phyloP scores from a whole-genome alignment of 495 filamentous ascomycete genomes.

The Podospora sp. region DNA sequence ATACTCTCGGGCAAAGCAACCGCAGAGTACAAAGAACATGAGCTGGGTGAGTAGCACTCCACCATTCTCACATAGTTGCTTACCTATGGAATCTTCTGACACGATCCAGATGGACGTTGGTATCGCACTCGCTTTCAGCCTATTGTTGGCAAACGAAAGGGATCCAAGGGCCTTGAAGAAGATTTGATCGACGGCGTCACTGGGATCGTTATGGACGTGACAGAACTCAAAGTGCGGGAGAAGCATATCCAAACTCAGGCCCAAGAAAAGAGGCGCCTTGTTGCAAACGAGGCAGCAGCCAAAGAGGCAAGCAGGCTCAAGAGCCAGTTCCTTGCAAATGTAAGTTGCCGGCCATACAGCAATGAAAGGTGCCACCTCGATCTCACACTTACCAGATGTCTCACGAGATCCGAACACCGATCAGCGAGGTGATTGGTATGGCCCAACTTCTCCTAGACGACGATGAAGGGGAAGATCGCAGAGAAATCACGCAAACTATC shows the following conservation, averaged over 20 bases:
- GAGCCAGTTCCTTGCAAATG: constrained; percentile 67
- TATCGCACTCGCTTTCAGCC: constrained; percentile 68
- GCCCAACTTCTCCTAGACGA: constrained; percentile 70
- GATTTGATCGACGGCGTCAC: constrained; percentile 64
- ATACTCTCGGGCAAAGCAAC: constrained; percentile 56
- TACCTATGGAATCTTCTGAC: constrained; percentile 17
- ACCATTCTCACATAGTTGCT: not conserved
- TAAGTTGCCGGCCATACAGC: constrained; percentile 19
- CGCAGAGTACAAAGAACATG: constrained; percentile 56
- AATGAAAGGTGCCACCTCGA: not conserved
- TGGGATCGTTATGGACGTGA: constrained; percentile 69
- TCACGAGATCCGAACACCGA: constrained; percentile 81
- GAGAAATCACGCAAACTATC: constrained; percentile 75
- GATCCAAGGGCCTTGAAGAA: constrained; percentile 47
- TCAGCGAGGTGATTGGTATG: constrained; percentile 73
- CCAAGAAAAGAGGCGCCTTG: constrained; percentile 61
- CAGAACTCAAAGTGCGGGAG: constrained; percentile 63
- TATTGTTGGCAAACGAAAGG: constrained; percentile 51
- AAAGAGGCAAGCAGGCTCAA: constrained; percentile 72
- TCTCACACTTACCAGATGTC: constrained; percentile 60
- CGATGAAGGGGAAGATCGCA: constrained; percentile 66
- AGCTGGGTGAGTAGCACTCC: constrained; percentile 37
- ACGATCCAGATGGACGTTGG: constrained; percentile 52
- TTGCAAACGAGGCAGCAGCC: constrained; percentile 66
- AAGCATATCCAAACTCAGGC: constrained; percentile 58